Evolutionary conservation across 495 filamentous ascomycete species (phyloP), one percentile per base, ranked within the genome.

Genomic region (Margaritispora aquatica): DNA sequence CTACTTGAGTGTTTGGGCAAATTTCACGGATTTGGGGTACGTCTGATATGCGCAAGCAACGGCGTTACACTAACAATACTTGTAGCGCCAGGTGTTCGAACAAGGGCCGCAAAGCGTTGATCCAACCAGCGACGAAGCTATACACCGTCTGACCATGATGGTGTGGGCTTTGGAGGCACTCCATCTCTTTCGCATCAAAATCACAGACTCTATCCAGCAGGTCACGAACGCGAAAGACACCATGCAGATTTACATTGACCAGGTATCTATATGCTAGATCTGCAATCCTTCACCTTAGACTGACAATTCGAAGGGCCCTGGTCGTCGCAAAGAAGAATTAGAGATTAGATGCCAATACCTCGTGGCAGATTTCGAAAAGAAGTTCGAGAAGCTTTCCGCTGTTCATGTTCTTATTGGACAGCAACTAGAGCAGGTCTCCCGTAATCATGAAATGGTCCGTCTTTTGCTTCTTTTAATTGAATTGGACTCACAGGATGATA

Each of bases 341-440:
- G 44, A 58, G 13, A 53, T 50, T 21, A 54, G 60, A 58, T 66
- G 60, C 21, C 36, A 55, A 19, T 49, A 61, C n/a, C 44, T 65
- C 1, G 15, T 68, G 2, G 63, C 57, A 22, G 57, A 59, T 3
- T 68, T 68, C 38, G 60, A 61, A 36, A 63, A 63, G 41, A 58
- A 60, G 31, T 47, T 50, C 24, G 52, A 50, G 15, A 60, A 52
- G 26, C 51, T 68, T 1, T 27, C 48, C 1, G 55, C 57, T 8
- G 34, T 61, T 38, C 61, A 66, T 17, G 52, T 58, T 0, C 24
- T 53, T 46, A 58, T 58, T 3, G 22, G 63, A 19, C 54, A 61
- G n/a, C 59, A 59, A 22, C 62, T 68, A 20, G 38, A 52, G 15
- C 58, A 64, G 19, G 56, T 61, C 22, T 54, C 48, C n/a, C 57